Evolutionary conservation across 768 basidiomycete species (phyloP).

Genomic region (Rhodotorula toruloides): DNA sequence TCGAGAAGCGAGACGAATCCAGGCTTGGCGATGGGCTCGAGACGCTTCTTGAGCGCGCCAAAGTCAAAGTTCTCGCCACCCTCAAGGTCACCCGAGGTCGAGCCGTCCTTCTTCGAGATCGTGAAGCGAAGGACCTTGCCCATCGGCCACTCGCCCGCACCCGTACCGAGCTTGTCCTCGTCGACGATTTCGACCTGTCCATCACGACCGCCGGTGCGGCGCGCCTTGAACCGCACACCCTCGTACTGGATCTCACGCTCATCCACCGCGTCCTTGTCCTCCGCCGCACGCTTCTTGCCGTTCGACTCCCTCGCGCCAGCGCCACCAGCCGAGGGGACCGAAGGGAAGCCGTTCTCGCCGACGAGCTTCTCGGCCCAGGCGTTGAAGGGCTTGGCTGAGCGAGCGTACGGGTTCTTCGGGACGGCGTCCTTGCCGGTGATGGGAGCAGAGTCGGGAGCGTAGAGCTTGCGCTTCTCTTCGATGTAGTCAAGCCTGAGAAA

Average conservation of each 20-base stretch:
- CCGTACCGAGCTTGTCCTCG: constrained; percentile 27
- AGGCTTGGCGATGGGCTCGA: constrained; percentile 29
- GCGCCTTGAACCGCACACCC: constrained; percentile 33
- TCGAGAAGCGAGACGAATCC: constrained; percentile 28
- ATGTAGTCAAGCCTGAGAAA: constrained; percentile 69
- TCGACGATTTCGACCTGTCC: constrained; percentile 34
- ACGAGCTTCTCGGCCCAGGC: constrained; percentile 37
- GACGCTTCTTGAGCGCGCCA: constrained; percentile 56
- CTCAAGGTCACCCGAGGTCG: constrained; percentile 19
- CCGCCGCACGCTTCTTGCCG: constrained; percentile 52
- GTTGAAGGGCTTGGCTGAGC: constrained; percentile 31
- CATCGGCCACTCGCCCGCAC: constrained; percentile 51
- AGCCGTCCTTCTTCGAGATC: constrained; percentile 22
- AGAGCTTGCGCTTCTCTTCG: constrained; percentile 93
- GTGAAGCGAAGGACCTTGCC: constrained; percentile 59
- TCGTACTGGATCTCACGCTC: constrained; percentile 41
- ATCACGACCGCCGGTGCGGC: constrained; percentile 17
- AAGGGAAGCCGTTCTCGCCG: constrained; percentile 26
- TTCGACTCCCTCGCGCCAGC: constrained; percentile 46
- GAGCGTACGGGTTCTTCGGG: constrained; percentile 51
- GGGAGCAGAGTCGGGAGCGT: constrained; percentile 58
- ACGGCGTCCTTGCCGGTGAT: constrained; percentile 49
- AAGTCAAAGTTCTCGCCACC: constrained; percentile 58
- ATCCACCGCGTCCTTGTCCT: constrained; percentile 49
- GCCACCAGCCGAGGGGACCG: constrained; percentile 47